Evolutionary conservation across 2,329 filamentous ascomycete genomes (phyloP).

Genomic region (Didymosphaeria variabile): DNA sequence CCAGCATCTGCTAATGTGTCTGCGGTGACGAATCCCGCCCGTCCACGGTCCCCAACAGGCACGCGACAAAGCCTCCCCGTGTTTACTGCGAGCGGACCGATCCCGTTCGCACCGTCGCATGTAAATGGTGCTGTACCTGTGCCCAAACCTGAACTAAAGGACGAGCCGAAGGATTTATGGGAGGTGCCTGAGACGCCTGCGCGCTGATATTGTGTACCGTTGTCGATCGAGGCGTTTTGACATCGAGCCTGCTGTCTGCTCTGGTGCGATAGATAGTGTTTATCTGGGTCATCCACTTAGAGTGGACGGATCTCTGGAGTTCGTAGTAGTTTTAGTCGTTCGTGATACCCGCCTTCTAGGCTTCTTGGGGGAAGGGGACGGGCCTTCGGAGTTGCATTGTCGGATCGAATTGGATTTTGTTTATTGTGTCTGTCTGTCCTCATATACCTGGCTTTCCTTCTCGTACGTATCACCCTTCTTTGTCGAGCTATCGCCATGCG

Average conservation of each 20-base stretch:
- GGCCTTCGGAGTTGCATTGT: not conserved
- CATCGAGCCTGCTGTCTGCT: not conserved
- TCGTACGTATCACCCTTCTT: too few relatives aligned
- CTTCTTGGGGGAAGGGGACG: not conserved
- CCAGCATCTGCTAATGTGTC: not conserved
- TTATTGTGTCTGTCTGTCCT: not conserved
- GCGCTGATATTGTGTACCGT: slow-evolving; percentile 22
- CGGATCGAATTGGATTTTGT: not conserved
- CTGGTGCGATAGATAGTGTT: not conserved
- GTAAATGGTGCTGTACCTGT: slow-evolving; percentile 24
- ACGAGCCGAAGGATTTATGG: slow-evolving; percentile 49
- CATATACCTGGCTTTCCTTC: too few relatives aligned
- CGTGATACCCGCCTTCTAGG: slow-evolving; percentile 14
- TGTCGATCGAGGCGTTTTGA: not conserved
- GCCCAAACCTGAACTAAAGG: slow-evolving; percentile 16
- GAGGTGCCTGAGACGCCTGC: slow-evolving; percentile 57
- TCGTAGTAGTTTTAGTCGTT: slow-evolving; percentile 3
- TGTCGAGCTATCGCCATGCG: not conserved
- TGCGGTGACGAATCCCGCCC: slow-evolving; percentile 14
- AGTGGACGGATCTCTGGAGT: not conserved
- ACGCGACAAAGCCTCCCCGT: slow-evolving; percentile 58
- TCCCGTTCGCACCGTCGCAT: slow-evolving; percentile 44
- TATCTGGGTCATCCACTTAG: not conserved
- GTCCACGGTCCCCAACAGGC: slow-evolving; percentile 39
- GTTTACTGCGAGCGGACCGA: slow-evolving; percentile 54